Conservation (phyloP, 208 protist genomes). For the Angomonas deanei region DNA sequence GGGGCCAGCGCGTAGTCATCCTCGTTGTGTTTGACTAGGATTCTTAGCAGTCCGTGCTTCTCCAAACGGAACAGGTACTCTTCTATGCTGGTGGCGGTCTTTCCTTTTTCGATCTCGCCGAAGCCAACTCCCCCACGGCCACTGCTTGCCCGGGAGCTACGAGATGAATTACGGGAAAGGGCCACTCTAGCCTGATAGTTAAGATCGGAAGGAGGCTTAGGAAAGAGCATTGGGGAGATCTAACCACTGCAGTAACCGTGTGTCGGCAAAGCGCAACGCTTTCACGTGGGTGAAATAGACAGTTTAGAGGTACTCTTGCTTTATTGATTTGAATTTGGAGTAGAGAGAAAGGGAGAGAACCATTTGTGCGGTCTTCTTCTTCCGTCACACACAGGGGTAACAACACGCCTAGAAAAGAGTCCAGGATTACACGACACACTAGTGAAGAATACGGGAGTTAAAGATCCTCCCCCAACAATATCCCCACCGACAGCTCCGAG, state of each 20-base stretch:
- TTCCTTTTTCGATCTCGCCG: constrained; percentile 61
- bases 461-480: constrained; percentile 29
- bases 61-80: constrained; percentile 70
- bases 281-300: no score
- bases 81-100: constrained; percentile 51
- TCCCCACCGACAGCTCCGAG: constrained; percentile 46
- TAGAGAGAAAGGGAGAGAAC: constrained; percentile 4
- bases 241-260: no score
- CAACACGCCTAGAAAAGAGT: no score
- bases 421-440: no score
- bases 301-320: no score
- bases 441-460: constrained; percentile 12
- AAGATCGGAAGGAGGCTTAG: neutral
- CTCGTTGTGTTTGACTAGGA: constrained; percentile 25
- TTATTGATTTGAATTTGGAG: no score
- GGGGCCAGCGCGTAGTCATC: constrained; percentile 18
- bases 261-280: no score
- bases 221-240: constrained; percentile 3
- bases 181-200: neutral
- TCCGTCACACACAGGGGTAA: constrained; percentile 1
- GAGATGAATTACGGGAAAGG: neutral
- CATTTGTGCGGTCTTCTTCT: neutral
- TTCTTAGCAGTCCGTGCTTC: constrained; percentile 79
- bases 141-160: no score
- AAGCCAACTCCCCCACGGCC: no score